Evolutionary conservation across 495 filamentous ascomycete genomes (phyloP).

Genomic region (Cercophora sp.): DNA sequence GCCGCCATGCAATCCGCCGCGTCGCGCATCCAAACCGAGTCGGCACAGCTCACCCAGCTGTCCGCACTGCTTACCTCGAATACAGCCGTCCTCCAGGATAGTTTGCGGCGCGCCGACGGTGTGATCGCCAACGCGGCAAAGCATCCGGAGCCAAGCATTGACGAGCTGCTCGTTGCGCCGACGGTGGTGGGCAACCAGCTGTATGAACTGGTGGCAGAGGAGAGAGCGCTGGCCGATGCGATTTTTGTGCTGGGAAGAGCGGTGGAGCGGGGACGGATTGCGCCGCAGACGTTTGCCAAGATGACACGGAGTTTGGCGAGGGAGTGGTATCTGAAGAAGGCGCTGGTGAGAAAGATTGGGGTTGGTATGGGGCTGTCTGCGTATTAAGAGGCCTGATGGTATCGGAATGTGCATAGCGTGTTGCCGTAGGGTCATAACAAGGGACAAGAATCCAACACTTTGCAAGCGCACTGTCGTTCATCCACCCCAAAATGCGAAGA

Average conservation of each 20-base stretch:
- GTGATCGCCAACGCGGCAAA: slow-evolving; percentile 65
- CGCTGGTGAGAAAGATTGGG: slow-evolving; percentile 82
- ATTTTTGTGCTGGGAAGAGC: slow-evolving; percentile 80
- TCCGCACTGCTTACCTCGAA: slow-evolving; percentile 69
- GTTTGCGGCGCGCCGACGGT: slow-evolving; percentile 71
- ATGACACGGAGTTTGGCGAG: slow-evolving; percentile 76
- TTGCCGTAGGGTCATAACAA: no score
- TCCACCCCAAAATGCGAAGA: no score
- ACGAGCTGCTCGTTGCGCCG: slow-evolving; percentile 88
- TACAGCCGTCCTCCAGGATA: slow-evolving; percentile 68
- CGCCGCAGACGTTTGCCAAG: slow-evolving; percentile 77
- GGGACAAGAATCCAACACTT: no score
- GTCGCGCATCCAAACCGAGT: slow-evolving; percentile 63
- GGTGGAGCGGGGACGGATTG: slow-evolving; percentile 75
- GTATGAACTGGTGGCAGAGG: slow-evolving; percentile 82
- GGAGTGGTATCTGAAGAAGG: slow-evolving; percentile 89
- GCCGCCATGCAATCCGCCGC: slow-evolving; percentile 67
- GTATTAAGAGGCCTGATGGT: no score
- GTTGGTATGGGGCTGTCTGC: slow-evolving; percentile 64
- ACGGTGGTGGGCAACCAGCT: slow-evolving; percentile 90
- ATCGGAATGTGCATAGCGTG: no score
- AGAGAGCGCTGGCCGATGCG: slow-evolving; percentile 75
- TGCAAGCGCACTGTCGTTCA: no score
- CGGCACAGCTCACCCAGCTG: slow-evolving; percentile 63
- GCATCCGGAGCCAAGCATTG: slow-evolving; percentile 55